A percentile compares a stretch with the other conserved stretches of the same genome.
These are phyloP conservation scores for Tothia fuscella DNA, from an alignment of 2,329 filamentous ascomycete species.

Conservation along the genomic window DNA sequence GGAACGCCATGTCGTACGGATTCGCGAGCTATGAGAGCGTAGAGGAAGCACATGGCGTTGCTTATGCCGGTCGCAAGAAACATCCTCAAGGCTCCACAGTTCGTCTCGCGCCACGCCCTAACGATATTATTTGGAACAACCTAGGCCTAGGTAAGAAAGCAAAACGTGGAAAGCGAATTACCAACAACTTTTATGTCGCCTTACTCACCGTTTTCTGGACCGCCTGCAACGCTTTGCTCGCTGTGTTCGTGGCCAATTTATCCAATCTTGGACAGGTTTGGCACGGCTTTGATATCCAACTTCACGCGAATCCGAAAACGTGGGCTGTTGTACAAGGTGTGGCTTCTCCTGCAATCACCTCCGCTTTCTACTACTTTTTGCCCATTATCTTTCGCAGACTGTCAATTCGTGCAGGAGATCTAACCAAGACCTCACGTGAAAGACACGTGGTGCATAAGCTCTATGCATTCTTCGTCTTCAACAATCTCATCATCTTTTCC, in stretches of 20 bases:
- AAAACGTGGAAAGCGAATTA: conserved; percentile 58
- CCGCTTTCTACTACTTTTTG: conserved; percentile 73
- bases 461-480: conserved; percentile 94
- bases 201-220: conserved; percentile 77
- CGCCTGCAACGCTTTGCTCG: conserved; percentile 85
- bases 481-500: conserved; percentile 91
- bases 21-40: conserved; percentile 92
- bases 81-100: conserved; percentile 69
- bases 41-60: conserved; percentile 75
- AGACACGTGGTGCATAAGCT: conserved; percentile 82
- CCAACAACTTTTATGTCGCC: conserved; percentile 76
- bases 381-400: conserved; percentile 86
- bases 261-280: conserved; percentile 69
- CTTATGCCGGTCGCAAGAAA: conserved; percentile 69
- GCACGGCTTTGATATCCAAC: conserved; percentile 55
- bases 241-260: conserved; percentile 83
- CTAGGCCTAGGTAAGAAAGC: conserved; percentile 58
- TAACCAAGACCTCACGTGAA: conserved; percentile 85
- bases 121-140: conserved; percentile 95
- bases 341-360: conserved; percentile 74
- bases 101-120: conserved; percentile 68
- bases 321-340: conserved; percentile 94
- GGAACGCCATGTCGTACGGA: conserved; percentile 80
- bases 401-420: conserved; percentile 70
- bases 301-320: conserved; percentile 50